phyloP scores from a whole-genome alignment of 2,329 filamentous ascomycete genomes.

The Akanthomyces lecanii region DNA sequence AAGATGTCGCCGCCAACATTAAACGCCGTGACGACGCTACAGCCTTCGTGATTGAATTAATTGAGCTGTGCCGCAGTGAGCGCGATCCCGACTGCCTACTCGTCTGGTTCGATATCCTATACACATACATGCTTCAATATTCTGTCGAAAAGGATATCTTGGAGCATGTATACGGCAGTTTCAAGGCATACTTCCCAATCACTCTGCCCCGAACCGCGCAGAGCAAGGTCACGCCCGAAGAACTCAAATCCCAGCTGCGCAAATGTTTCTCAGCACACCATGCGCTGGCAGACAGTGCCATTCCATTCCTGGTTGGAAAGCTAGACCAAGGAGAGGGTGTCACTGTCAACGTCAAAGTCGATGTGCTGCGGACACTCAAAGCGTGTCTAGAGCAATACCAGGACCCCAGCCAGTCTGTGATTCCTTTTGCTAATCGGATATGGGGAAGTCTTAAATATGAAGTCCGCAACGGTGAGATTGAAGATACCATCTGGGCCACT shows the following conservation, averaged over 20 bases:
- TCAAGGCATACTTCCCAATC: conserved; percentile 59
- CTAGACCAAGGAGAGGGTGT: conserved; percentile 56
- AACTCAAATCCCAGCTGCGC: conserved; percentile 50
- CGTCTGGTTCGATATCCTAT: conserved; percentile 52
- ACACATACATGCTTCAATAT: conserved; percentile 42
- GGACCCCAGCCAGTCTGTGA: conserved; percentile 42
- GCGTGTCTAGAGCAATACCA: conserved; percentile 49
- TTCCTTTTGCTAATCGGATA: conserved; percentile 46
- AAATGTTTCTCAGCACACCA: conserved; percentile 50
- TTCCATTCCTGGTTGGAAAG: conserved; percentile 54
- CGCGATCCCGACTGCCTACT: conserved; percentile 55
- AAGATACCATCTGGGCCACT: conserved; percentile 54
- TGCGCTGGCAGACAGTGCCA: conserved; percentile 40
- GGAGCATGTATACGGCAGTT: conserved; percentile 49
- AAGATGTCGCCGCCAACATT: conserved; percentile 40
- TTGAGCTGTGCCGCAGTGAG: conserved; percentile 51
- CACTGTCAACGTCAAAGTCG: conserved; percentile 55
- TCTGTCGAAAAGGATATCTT: conserved; percentile 42
- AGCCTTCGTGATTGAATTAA: conserved; percentile 45
- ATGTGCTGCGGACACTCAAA: conserved; percentile 52
- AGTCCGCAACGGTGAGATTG: conserved; percentile 56
- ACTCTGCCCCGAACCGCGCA: conserved; percentile 49
- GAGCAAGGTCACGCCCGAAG: conserved; percentile 51
- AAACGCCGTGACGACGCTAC: conserved; percentile 40
- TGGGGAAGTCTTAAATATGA: conserved; percentile 62